Percentiles rank a stretch among this genome's conserved stretches.
These are phyloP conservation scores for Blastobotrys apis DNA, from an alignment of 1,139 yeast genomes.

Conservation along the genomic window DNA sequence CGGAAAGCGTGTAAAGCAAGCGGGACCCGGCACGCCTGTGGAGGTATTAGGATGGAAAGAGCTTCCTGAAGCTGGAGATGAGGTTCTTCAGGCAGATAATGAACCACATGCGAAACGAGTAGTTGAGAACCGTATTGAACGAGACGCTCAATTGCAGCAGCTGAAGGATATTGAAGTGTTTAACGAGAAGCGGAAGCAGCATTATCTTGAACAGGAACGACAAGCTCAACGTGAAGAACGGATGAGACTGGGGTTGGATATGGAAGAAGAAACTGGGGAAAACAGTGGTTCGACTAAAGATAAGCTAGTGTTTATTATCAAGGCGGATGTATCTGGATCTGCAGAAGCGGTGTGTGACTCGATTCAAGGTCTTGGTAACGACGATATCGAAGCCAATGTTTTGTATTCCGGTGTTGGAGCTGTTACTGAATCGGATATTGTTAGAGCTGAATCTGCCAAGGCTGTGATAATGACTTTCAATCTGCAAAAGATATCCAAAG, in stretches of 20 bases:
- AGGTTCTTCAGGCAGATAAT: conserved; percentile 66
- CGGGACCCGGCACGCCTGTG: conserved; percentile 88
- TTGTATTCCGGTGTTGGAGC: conserved; percentile 76
- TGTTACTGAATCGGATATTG: conserved; percentile 78
- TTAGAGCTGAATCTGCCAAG: conserved; percentile 69
- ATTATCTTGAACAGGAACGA: conserved; percentile 43
- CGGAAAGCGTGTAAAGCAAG: conserved; percentile 59
- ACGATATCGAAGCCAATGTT: conserved; percentile 68
- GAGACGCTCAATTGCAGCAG: conserved; percentile 57
- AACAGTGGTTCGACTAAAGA: conserved; percentile 34
- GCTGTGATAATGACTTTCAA: conserved; percentile 81
- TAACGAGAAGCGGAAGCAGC: conserved; percentile 48
- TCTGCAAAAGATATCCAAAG: conserved; percentile 56
- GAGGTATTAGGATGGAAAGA: conserved; percentile 95
- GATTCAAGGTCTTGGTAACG: conserved; percentile 76
- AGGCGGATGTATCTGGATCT: conserved; percentile 82
- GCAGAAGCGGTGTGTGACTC: conserved; percentile 69
- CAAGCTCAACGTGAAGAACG: conserved; percentile 32
- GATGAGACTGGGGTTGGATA: conserved; percentile 32
- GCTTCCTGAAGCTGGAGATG: conserved; percentile 88
- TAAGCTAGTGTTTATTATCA: conserved; percentile 58
- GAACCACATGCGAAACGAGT: conserved; percentile 78
- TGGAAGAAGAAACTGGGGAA: conserved; percentile 25
- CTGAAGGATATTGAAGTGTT: conserved; percentile 64
- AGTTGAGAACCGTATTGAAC: conserved; percentile 54